phyloP scores from a whole-genome alignment of 352 stramenopile species.

The Globisporangium paddicum region DNA sequence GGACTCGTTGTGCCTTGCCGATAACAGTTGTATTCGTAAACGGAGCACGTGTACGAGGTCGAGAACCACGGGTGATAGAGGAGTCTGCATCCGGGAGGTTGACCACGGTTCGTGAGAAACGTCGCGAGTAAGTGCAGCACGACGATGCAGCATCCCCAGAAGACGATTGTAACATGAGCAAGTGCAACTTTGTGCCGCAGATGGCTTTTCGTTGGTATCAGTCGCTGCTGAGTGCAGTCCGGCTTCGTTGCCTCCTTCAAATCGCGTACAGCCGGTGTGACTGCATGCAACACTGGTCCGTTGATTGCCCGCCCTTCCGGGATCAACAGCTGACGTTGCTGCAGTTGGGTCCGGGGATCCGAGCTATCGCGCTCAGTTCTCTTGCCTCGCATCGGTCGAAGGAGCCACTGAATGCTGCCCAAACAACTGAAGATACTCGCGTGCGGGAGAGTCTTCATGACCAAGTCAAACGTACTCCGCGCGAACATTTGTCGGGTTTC shows the following conservation, averaged over 20 bases:
- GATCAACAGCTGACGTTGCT: too few species aligned
- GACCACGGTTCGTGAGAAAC: neutral
- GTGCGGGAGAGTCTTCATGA: neutral
- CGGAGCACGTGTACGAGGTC: constrained; percentile 19
- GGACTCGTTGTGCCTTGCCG: constrained; percentile 14
- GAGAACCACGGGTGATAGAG: constrained; percentile 22
- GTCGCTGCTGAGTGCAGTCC: too few species aligned
- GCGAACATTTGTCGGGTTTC: constrained; percentile 3
- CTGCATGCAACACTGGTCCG: neutral
- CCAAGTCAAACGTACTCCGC: neutral
- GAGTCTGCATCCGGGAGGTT: constrained; percentile 14
- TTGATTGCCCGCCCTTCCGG: neutral
- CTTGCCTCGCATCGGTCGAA: neutral
- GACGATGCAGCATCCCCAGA: constrained; percentile 1
- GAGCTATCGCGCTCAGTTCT: too few species aligned
- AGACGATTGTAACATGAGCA: neutral
- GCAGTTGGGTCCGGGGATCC: too few species aligned
- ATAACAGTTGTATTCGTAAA: constrained; percentile 26
- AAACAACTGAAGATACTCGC: constrained; percentile 2
- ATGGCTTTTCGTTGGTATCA: neutral
- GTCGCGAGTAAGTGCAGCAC: neutral
- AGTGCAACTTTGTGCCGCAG: neutral
- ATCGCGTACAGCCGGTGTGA: neutral
- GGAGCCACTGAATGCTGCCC: neutral
- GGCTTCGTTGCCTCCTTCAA: too few species aligned